A percentile compares a stretch with the other conserved stretches of the same genome.
Evolutionary conservation across 2,329 filamentous ascomycete genomes (phyloP).

Genomic region (Coleophoma crateriformis): DNA sequence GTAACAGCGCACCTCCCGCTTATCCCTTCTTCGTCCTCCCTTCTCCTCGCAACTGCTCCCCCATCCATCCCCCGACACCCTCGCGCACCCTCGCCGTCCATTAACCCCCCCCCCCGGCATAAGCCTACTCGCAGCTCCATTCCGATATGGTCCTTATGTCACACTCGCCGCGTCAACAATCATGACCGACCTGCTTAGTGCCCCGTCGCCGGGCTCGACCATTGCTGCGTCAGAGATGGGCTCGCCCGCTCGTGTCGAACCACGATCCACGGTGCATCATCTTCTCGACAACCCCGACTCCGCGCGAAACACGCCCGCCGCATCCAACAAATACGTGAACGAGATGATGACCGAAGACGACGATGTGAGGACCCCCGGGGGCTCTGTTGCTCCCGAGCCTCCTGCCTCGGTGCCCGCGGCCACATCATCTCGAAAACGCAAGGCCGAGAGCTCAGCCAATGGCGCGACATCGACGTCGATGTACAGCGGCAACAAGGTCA

Average conservation of each 20-base stretch:
- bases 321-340: conserved; percentile 6
- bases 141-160: no score
- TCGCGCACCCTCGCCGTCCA: no score
- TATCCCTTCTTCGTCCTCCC: no score
- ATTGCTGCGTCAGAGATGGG: conserved; percentile 24
- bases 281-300: conserved; percentile 17
- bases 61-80: background rate
- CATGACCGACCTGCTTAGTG: conserved; percentile 13
- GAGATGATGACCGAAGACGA: conserved; percentile 25
- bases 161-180: no score
- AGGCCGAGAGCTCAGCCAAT: conserved; percentile 13
- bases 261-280: conserved; percentile 21
- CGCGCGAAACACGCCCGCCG: conserved; percentile 14
- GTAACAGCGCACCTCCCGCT: no score
- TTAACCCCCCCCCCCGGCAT: no score
- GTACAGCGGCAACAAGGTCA: conserved; percentile 53
- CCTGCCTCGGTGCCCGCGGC: conserved; percentile 5
- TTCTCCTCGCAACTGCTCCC: background rate
- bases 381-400: conserved; percentile 5
- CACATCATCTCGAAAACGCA: conserved; percentile 7
- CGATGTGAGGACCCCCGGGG: conserved; percentile 19
- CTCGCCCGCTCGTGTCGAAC: conserved; percentile 21
- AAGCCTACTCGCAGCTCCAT: no score
- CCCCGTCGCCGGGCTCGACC: conserved; percentile 20
- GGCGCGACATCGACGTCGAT: conserved; percentile 16